Conservation (phyloP, 306 rosid species). For the Ammopiptanthus mongolicus region DNA sequence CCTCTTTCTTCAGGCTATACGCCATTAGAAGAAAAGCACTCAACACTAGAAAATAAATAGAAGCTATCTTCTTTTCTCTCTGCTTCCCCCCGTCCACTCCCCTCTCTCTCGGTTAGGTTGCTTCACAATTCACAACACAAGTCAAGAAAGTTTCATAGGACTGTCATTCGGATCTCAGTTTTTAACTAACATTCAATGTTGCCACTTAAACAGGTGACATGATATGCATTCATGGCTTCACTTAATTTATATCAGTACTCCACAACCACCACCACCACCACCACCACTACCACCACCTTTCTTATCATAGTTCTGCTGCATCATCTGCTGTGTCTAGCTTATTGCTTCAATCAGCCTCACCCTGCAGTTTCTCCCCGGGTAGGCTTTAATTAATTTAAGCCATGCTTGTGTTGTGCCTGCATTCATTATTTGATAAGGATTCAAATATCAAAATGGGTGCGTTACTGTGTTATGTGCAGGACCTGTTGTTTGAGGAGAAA, state of each 20-base stretch:
- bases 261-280: conserved; percentile 13
- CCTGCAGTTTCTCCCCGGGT: conserved; percentile 47
- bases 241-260: conserved; percentile 22
- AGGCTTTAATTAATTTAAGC: neutral
- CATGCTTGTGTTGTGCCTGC: neutral
- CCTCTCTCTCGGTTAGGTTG: neutral
- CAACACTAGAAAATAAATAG: neutral
- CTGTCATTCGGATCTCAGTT: conserved; percentile 38
- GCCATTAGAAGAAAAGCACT: conserved; percentile 16
- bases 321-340: conserved; percentile 37
- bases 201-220: conserved; percentile 1
- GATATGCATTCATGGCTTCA: conserved; percentile 40
- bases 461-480: conserved; percentile 36
- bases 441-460: neutral
- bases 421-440: neutral
- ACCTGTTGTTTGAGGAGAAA: conserved; percentile 53
- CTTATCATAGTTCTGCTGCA: conserved; percentile 34
- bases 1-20: conserved; percentile 18
- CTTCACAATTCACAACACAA: conserved; percentile 25
- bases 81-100: neutral
- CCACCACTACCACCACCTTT: conserved; percentile 4
- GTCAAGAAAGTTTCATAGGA: conserved; percentile 21
- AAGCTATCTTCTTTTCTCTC: neutral
- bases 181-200: conserved; percentile 20
- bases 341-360: conserved; percentile 24